These are phyloP conservation scores for Sanghuangporus weigelae DNA, from an alignment of 1,284 basidiomycete genomes.

Conservation along the genomic window DNA sequence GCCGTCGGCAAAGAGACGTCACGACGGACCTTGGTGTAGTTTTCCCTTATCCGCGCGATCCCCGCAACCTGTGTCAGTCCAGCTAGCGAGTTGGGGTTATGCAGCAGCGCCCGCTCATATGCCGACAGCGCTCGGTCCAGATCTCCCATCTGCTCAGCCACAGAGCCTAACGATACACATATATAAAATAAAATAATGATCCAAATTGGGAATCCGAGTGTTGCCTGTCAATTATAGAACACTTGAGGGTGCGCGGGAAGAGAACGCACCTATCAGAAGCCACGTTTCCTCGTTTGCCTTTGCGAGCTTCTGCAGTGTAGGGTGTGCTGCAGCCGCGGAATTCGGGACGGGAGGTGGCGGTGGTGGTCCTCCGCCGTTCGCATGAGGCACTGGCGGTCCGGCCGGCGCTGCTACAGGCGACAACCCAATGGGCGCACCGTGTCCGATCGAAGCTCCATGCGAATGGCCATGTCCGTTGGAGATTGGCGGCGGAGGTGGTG, in stretches of 20 bases:
- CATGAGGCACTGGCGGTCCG: slow-evolving; percentile 5
- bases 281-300: slow-evolving; percentile 89
- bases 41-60: slow-evolving; percentile 84
- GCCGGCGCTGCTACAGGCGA: slow-evolving; percentile 44
- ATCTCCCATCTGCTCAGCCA: slow-evolving; percentile 89
- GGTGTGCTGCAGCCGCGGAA: slow-evolving; percentile 19
- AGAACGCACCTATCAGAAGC: slow-evolving; percentile 76
- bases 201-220: background rate
- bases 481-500: slow-evolving; percentile 22
- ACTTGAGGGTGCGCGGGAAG: background rate
- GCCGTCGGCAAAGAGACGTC: slow-evolving; percentile 26
- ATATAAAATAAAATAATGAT: background rate
- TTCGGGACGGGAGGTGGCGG: background rate
- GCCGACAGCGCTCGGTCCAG: slow-evolving; percentile 83
- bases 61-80: slow-evolving; percentile 90
- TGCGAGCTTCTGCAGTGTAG: slow-evolving; percentile 67
- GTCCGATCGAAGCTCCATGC: slow-evolving; percentile 22
- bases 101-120: slow-evolving; percentile 88
- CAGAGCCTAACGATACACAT: slow-evolving; percentile 52
- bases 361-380: background rate
- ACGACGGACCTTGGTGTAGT: slow-evolving; percentile 70
- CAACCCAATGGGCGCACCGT: slow-evolving; percentile 27
- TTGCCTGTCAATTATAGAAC: background rate
- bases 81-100: slow-evolving; percentile 84
- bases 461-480: slow-evolving; percentile 23